Evolutionary conservation across 1,284 basidiomycete species (phyloP).

Genomic region (Exsudoporus floridanus): DNA sequence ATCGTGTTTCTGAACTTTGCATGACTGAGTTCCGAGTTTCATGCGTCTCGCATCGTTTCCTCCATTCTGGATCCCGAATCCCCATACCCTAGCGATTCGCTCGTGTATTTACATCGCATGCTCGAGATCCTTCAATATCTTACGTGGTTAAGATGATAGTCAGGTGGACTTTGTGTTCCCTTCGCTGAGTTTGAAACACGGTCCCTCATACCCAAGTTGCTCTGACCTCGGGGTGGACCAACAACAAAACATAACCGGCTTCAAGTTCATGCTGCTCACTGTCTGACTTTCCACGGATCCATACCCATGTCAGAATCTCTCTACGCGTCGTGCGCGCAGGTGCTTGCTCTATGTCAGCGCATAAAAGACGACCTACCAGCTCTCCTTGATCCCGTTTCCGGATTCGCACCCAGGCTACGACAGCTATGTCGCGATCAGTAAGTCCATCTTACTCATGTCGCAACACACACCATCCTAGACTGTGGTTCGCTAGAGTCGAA

Average conservation of each 20-base stretch:
- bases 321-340: constrained; percentile 63
- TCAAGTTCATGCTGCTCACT: neutral
- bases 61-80: neutral
- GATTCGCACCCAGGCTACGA: constrained; percentile 67
- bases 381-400: constrained; percentile 61
- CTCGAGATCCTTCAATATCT: neutral
- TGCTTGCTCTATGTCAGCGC: constrained; percentile 56
- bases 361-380: constrained; percentile 59
- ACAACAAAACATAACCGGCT: neutral
- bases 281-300: neutral
- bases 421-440: constrained; percentile 66
- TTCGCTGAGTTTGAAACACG: constrained; percentile 7
- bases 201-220: too few species aligned
- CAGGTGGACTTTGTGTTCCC: neutral
- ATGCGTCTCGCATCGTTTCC: neutral
- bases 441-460: constrained; percentile 24
- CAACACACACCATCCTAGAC: neutral
- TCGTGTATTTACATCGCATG: neutral
- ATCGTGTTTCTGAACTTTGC: too few species aligned
- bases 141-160: neutral
- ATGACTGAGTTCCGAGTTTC: neutral
- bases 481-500: constrained; percentile 41
- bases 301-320: constrained; percentile 38
- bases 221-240: neutral
- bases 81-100: neutral